Conservation (phyloP, 495 filamentous ascomycete species). For the Chaetomium fimeti region DNA sequence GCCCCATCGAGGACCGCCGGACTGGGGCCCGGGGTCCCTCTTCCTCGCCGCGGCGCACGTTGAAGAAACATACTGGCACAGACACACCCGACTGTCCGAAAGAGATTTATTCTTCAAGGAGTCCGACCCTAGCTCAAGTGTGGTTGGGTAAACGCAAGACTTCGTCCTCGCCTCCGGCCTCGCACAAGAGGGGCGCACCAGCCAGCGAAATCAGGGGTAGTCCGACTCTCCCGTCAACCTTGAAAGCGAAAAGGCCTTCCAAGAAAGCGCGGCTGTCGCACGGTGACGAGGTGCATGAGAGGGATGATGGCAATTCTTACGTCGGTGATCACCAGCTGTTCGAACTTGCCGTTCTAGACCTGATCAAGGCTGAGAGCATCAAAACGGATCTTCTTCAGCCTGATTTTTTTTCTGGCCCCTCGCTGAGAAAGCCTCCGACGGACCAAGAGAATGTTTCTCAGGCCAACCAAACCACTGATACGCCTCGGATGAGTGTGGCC, state of each 20-base stretch:
- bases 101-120: background rate
- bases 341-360: slow-evolving; percentile 18
- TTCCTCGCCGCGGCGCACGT: background rate
- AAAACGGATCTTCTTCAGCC: slow-evolving; percentile 11
- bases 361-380: slow-evolving; percentile 14
- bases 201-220: background rate
- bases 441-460: slow-evolving; percentile 5
- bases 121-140: background rate
- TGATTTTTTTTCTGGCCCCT: background rate
- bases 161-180: background rate
- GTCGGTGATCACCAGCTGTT: background rate
- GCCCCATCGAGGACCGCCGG: background rate
- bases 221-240: background rate
- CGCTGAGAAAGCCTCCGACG: too few relatives aligned
- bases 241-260: background rate
- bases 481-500: background rate
- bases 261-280: slow-evolving; percentile 26
- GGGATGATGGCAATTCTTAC: background rate
- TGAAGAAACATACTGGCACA: background rate
- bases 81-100: background rate
- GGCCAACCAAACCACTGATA: background rate
- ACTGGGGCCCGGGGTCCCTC: background rate
- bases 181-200: background rate
- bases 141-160: background rate
- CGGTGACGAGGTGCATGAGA: slow-evolving; percentile 11